These are phyloP conservation scores for Pholiota adiposa DNA, from an alignment of 1,284 basidiomycete genomes.

Conservation along the genomic window DNA sequence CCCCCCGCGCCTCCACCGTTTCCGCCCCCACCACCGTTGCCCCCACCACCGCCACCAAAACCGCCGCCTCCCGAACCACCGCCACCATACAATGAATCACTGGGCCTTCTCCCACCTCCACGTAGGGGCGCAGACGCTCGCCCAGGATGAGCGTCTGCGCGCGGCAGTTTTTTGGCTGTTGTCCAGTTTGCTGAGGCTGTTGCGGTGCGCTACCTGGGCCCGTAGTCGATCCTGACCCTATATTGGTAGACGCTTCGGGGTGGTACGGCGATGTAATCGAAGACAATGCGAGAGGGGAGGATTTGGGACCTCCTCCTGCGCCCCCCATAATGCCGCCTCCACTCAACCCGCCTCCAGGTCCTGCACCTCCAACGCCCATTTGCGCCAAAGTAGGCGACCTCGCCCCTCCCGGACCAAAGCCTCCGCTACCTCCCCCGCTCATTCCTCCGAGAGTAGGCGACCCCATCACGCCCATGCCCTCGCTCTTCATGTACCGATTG, in stretches of 20 bases:
- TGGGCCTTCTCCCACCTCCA: constrained; percentile 30
- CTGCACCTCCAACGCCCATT: neutral
- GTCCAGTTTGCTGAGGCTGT: constrained; percentile 11
- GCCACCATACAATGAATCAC: constrained; percentile 11
- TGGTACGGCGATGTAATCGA: constrained; percentile 45
- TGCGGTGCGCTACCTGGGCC: neutral
- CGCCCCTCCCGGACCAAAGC: no score
- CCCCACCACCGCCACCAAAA: neutral
- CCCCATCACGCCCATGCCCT: constrained; percentile 8
- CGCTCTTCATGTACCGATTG: constrained; percentile 3
- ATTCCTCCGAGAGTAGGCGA: no score
- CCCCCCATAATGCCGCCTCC: neutral
- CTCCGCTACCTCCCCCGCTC: no score
- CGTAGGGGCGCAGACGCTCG: constrained; percentile 52
- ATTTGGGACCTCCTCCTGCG: constrained; percentile 17
- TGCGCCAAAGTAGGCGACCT: no score
- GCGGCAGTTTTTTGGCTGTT: constrained; percentile 52
- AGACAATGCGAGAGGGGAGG: constrained; percentile 41
- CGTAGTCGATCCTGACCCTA: neutral
- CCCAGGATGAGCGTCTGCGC: constrained; percentile 57
- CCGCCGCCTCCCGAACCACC: neutral
- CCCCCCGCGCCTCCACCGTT: no score
- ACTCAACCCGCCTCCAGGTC: neutral
- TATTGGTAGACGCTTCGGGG: constrained; percentile 24
- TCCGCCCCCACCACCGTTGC: neutral